Evolutionary conservation across 2,329 filamentous ascomycete species (phyloP).

Genomic region (Paramyrothecium sp.): DNA sequence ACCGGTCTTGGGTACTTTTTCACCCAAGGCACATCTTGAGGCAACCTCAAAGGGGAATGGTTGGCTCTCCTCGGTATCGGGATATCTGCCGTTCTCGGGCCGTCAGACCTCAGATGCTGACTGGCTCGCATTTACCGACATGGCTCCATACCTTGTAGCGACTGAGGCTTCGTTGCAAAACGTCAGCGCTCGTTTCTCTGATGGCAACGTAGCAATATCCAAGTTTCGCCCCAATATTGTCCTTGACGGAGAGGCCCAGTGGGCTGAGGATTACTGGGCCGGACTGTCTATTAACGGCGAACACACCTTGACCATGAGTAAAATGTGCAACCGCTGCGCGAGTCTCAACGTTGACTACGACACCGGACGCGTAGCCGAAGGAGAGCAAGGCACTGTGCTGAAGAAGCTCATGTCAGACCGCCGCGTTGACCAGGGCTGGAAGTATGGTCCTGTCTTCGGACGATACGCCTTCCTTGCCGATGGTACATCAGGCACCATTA

Average conservation of each 20-base stretch:
- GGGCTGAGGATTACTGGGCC: slow-evolving; percentile 73
- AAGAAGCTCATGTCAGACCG: slow-evolving; percentile 71
- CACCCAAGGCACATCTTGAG: slow-evolving; percentile 39
- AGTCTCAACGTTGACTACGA: slow-evolving; percentile 71
- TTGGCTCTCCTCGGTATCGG: slow-evolving; percentile 34
- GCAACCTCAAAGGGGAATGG: slow-evolving; percentile 18
- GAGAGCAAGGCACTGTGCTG: slow-evolving; percentile 59
- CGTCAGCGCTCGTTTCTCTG: slow-evolving; percentile 56
- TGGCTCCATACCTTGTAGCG: slow-evolving; percentile 71
- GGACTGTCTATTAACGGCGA: slow-evolving; percentile 47
- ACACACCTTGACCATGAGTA: slow-evolving; percentile 56
- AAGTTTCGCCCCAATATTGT: slow-evolving; percentile 76
- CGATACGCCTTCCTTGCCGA: slow-evolving; percentile 63
- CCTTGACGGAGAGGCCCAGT: slow-evolving; percentile 57
- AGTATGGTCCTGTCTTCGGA: slow-evolving; percentile 70
- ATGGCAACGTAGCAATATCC: slow-evolving; percentile 56
- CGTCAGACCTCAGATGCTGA: slow-evolving; percentile 30
- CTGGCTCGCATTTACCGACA: slow-evolving; percentile 70
- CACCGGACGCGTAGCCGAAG: slow-evolving; percentile 57
- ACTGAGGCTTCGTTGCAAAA: slow-evolving; percentile 68
- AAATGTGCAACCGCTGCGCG: slow-evolving; percentile 67
- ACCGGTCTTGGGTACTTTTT: slow-evolving; percentile 57
- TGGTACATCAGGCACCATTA: slow-evolving; percentile 19
- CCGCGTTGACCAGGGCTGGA: slow-evolving; percentile 66
- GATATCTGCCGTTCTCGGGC: slow-evolving; percentile 23